These are phyloP conservation scores for Venustampulla echinocandica DNA, from an alignment of 495 filamentous ascomycete species.

Conservation along the genomic window DNA sequence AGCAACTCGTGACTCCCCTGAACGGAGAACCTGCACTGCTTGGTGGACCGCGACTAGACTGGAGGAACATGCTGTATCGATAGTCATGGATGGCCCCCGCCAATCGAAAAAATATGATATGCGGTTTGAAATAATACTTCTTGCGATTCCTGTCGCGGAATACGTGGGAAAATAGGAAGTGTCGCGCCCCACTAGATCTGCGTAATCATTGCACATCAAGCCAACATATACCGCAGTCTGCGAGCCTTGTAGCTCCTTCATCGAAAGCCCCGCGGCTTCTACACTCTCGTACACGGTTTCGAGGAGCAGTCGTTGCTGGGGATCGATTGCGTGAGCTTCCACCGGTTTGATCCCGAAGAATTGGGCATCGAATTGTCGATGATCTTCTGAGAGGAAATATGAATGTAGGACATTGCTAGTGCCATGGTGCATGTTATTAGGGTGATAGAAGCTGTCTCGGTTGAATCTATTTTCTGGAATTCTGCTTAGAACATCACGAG, in stretches of 20 bases:
- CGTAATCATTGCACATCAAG: conserved; percentile 28
- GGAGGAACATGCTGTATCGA: too few species aligned
- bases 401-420: conserved; percentile 15
- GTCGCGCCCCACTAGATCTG: conserved; percentile 26
- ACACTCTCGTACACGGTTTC: conserved; percentile 48
- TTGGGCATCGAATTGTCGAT: conserved; percentile 43
- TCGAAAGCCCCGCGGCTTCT: conserved; percentile 39
- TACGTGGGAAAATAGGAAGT: conserved; percentile 25
- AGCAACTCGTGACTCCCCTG: too few species aligned
- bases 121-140: conserved; percentile 52
- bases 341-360: conserved; percentile 48
- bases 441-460: too few species aligned
- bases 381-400: conserved; percentile 40
- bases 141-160: conserved; percentile 29
- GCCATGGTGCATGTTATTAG: conserved; percentile 14
- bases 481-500: too few species aligned
- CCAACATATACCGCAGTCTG: conserved; percentile 25
- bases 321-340: conserved; percentile 50
- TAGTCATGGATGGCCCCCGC: conserved; percentile 41
- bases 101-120: conserved; percentile 47
- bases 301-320: conserved; percentile 43
- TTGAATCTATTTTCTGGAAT: conserved; percentile 34
- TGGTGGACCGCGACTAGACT: too few species aligned
- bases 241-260: conserved; percentile 18
- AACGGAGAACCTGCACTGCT: too few species aligned